Evolutionary conservation across 2,329 filamentous ascomycete genomes (phyloP).

Genomic region (Zasmidium cellare): DNA sequence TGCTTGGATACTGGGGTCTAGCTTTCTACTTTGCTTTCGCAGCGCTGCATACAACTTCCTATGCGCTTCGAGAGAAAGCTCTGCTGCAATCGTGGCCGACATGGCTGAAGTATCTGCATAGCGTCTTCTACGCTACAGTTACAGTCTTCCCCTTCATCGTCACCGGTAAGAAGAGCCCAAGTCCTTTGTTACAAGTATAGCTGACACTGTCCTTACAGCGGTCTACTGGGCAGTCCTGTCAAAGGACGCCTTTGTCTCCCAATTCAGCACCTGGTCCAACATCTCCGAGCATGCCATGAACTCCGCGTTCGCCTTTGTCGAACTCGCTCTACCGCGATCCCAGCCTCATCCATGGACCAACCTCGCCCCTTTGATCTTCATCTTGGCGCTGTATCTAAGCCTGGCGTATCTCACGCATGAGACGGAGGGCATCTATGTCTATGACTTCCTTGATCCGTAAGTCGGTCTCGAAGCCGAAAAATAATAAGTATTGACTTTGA

Average conservation of each 20-base stretch:
- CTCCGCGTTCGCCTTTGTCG: constrained; percentile 70
- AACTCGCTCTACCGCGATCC: constrained; percentile 69
- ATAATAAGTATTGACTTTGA: neutral
- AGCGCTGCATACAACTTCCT: constrained; percentile 67
- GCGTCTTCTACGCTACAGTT: constrained; percentile 44
- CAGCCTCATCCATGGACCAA: constrained; percentile 64
- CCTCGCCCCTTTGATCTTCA: constrained; percentile 65
- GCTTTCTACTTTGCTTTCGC: constrained; percentile 75
- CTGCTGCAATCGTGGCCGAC: constrained; percentile 40
- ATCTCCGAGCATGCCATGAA: constrained; percentile 76
- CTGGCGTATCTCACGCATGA: constrained; percentile 73
- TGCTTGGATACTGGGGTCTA: constrained; percentile 78
- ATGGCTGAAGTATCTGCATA: constrained; percentile 39
- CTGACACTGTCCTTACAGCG: constrained; percentile 27
- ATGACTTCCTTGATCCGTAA: constrained; percentile 70
- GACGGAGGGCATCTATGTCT: constrained; percentile 73
- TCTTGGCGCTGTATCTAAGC: constrained; percentile 70
- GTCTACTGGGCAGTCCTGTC: constrained; percentile 46
- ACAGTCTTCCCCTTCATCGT: constrained; percentile 46
- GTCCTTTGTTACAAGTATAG: neutral
- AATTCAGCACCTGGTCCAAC: constrained; percentile 55
- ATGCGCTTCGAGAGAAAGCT: constrained; percentile 47
- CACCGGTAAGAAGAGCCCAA: constrained; percentile 38
- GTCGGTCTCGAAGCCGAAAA: neutral
- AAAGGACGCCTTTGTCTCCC: constrained; percentile 33